These are phyloP conservation scores for Podospora appendiculata DNA, from an alignment of 495 filamentous ascomycete genomes.

Conservation along the genomic window DNA sequence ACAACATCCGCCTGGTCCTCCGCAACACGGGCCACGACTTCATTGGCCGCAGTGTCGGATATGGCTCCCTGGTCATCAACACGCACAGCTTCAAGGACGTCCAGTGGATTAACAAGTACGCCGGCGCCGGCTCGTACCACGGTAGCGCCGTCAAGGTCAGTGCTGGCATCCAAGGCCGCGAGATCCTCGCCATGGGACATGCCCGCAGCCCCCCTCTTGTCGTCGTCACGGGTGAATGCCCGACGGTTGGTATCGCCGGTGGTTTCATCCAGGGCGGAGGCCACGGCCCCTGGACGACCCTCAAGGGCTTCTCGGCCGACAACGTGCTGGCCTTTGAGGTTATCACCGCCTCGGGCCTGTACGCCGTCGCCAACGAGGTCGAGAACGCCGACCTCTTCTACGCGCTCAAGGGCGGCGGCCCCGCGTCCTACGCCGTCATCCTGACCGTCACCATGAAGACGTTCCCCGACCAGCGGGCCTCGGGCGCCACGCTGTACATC, in stretches of 20 bases:
- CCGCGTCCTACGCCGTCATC: conserved; percentile 48
- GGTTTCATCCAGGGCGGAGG: conserved; percentile 58
- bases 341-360: conserved; percentile 44
- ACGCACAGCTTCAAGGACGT: conserved; percentile 52
- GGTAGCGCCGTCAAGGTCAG: conserved; percentile 42
- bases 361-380: conserved; percentile 39
- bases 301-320: conserved; percentile 52
- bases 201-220: conserved; percentile 36
- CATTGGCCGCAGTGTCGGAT: conserved; percentile 46
- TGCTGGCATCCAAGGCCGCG: conserved; percentile 46
- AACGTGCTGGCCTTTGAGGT: conserved; percentile 48
- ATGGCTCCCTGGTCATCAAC: conserved; percentile 51
- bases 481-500: conserved; percentile 22
- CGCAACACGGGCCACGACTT: conserved; percentile 56
- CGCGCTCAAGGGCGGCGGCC: conserved; percentile 48
- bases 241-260: conserved; percentile 41
- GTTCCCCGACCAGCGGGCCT: conserved; percentile 23
- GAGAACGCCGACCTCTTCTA: conserved; percentile 51
- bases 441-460: conserved; percentile 42
- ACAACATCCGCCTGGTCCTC: conserved; percentile 52
- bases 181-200: conserved; percentile 37
- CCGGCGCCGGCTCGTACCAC: conserved; percentile 18
- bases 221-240: conserved; percentile 40
- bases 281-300: conserved; percentile 45
- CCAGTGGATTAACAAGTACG: conserved; percentile 26